These are phyloP conservation scores for Penicillium sp. DNA, from an alignment of 2,329 filamentous ascomycete genomes.

Conservation along the genomic window DNA sequence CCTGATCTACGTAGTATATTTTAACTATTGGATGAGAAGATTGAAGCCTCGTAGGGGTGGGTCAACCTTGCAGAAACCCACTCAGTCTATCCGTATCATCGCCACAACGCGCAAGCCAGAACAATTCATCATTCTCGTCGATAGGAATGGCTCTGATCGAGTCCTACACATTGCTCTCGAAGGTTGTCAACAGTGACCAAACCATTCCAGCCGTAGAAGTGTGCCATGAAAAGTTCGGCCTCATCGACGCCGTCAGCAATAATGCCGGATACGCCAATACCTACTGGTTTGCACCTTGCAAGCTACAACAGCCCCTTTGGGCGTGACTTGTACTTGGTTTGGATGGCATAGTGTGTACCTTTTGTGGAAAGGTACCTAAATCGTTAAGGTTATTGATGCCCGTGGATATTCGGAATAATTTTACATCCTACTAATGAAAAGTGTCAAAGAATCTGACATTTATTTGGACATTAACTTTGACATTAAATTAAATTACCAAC, in stretches of 20 bases:
- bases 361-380: no score
- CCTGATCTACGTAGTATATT: no score
- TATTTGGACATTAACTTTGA: not conserved
- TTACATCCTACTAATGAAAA: no score
- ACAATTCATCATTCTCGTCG: not conserved
- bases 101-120: not conserved
- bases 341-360: no score
- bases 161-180: not conserved
- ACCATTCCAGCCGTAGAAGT: not conserved
- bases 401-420: no score
- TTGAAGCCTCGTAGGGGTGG: no score
- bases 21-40: no score
- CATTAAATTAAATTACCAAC: not conserved
- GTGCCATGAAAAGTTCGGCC: not conserved
- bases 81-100: not conserved
- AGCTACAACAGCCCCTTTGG: no score
- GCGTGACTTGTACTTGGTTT: no score
- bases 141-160: not conserved
- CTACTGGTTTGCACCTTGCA: no score
- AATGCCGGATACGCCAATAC: not conserved
- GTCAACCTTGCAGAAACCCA: no score
- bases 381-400: no score
- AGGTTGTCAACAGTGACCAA: not conserved
- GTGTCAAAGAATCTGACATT: not conserved
- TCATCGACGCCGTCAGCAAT: not conserved